These are phyloP conservation scores for Friedmanniomyces simplex DNA, from an alignment of 495 filamentous ascomycete genomes.

Conservation along the genomic window DNA sequence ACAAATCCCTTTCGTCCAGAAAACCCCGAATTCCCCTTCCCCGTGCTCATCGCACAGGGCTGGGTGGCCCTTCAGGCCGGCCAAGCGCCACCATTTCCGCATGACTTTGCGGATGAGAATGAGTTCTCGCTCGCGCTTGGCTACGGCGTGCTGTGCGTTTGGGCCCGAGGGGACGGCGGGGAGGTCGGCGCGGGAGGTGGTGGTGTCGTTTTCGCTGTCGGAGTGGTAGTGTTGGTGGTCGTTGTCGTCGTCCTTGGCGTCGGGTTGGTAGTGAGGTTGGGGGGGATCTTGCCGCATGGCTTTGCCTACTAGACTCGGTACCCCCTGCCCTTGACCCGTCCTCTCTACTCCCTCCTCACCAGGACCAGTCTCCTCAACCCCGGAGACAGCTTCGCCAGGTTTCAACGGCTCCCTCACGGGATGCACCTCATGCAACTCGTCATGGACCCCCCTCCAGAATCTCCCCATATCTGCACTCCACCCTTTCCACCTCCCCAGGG, in stretches of 20 bases:
- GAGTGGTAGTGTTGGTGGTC: not conserved
- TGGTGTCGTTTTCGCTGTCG: conserved; percentile 29
- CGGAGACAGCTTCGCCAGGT: conserved; percentile 7
- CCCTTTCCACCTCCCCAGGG: conserved; percentile 61
- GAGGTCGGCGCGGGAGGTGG: too few relatives aligned
- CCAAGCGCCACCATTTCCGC: conserved; percentile 63
- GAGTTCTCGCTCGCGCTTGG: conserved; percentile 22
- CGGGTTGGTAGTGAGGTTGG: too few relatives aligned
- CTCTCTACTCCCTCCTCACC: too few relatives aligned
- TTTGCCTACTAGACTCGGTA: conserved; percentile 7
- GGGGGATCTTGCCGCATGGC: not conserved
- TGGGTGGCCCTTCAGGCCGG: conserved; percentile 42
- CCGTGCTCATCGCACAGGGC: conserved; percentile 37
- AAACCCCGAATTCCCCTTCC: conserved; percentile 50
- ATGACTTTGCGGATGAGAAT: conserved; percentile 44
- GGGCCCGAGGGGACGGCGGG: conserved; percentile 11
- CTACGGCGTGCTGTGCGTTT: not conserved
- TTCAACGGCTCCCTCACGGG: conserved; percentile 15
- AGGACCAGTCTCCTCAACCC: too few relatives aligned
- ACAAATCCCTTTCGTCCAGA: conserved; percentile 70
- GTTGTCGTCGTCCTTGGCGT: not conserved
- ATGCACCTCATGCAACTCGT: conserved; percentile 38
- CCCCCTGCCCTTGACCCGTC: not conserved
- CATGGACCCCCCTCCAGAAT: conserved; percentile 54
- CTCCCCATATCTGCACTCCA: conserved; percentile 49